Evolutionary conservation across 345 rosid species (phyloP), one percentile per base, ranked within the genome.

Genomic region (Arabis alpina): DNA sequence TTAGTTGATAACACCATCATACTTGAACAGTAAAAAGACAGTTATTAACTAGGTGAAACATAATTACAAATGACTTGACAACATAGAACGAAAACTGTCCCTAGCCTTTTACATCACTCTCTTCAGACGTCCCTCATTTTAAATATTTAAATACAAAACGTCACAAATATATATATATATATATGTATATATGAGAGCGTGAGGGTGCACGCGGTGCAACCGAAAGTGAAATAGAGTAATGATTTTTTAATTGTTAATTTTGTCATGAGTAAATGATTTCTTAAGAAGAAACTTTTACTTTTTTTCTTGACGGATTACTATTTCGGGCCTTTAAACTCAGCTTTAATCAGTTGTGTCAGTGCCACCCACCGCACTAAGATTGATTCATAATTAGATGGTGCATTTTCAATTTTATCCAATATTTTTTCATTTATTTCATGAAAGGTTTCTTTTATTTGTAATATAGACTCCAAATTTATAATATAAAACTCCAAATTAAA

Each of bases 281-380:
- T 42, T 30, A 66, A 42, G 37, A 66, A 52, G 65, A 74, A 44
- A 60, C 30, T 53, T 75, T 61, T 75, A 66, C 58, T 14, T 45
- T 32, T 58, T 23, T 61, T 19, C 23, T 53, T 68, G 57, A 68
- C 78, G 68, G 68, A 74, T 74, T 67, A 74, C 70, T 75, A 75
- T 75, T 75, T 61, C 51, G 56, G 78, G 78, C 81, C 79, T 55
- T 74, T 83, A 80, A 79, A 77, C 75, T 45, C 80, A 64, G 57
- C 81, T 84, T 82, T 82, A 56, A 42, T 70, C 83, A 73, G 76
- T 70, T 61, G 83, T 72, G 85, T 77, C 87, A 76, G 92, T 77
- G 76, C 85, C 85, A 82, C 86, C 90, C 61, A 89, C 85, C 90
- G 87, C 92, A 89, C 92, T 87, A 61, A 81, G 82, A 85, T 85